phyloP scores from a whole-genome alignment of 768 basidiomycete species.

The Erythrobasidium yunnanense region DNA sequence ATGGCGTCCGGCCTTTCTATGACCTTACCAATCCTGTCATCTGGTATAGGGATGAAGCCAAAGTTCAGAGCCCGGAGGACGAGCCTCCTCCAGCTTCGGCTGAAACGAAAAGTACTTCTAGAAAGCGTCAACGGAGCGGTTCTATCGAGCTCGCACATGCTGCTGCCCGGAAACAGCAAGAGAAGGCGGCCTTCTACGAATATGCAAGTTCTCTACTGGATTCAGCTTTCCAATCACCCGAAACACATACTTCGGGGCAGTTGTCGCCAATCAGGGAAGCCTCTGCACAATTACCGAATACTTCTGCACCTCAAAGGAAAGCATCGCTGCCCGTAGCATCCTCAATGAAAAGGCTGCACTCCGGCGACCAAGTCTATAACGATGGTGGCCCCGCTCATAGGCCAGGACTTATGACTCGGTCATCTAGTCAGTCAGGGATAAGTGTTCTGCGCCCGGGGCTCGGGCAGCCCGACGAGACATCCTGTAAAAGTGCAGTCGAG shows the following conservation, averaged over 20 bases:
- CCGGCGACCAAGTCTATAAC: no score
- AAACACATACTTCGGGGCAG: no score
- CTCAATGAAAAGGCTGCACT: no score
- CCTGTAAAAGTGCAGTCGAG: slow-evolving; percentile 71
- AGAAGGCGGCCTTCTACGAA: slow-evolving; percentile 36
- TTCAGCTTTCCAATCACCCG: slow-evolving; percentile 34
- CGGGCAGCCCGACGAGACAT: slow-evolving; percentile 32
- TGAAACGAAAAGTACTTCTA: neutral
- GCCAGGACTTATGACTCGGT: slow-evolving; percentile 22
- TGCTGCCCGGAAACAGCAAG: slow-evolving; percentile 6
- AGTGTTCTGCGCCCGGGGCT: slow-evolving; percentile 10
- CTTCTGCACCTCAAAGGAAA: no score
- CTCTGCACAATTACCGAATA: no score
- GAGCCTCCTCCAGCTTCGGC: neutral
- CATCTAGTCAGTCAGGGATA: neutral
- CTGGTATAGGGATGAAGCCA: slow-evolving; percentile 42
- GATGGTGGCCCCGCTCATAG: slow-evolving; percentile 19
- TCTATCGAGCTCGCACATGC: slow-evolving; percentile 14
- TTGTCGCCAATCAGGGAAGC: no score
- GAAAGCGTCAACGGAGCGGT: neutral
- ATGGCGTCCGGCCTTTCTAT: slow-evolving; percentile 55
- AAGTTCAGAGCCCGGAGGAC: slow-evolving; percentile 33
- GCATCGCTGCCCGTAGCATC: no score
- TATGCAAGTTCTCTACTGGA: slow-evolving; percentile 40
- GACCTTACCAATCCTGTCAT: slow-evolving; percentile 72